Evolutionary conservation across 2,329 filamentous ascomycete species (phyloP), one percentile per base, ranked within the genome.

Genomic region (Thielaviopsis euricoi): DNA sequence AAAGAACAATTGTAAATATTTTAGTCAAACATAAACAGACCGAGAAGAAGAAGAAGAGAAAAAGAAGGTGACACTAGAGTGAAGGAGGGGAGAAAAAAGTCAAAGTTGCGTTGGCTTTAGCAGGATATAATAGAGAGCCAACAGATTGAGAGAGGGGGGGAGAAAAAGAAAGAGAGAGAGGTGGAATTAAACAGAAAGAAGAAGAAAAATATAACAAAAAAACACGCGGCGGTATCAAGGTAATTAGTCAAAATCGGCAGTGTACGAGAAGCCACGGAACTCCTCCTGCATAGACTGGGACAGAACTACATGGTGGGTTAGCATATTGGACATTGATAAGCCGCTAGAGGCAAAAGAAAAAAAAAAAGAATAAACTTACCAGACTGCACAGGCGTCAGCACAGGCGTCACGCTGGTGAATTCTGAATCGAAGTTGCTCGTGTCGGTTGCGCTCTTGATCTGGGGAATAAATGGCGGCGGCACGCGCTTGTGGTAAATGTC

Each of bases 361-460:
- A n/a, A 54, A 3, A 7, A 40, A 33, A 43, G n/a, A 22, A 21
- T 40, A 56, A 60, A 77, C 86, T 75, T 86, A 94, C 90, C 89
- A 72, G 89, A 95, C 73, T 97, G 90, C 58, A 98, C 93, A 55
- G 93, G 93, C 29, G 93, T 98, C 64, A 98, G 78, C 59, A 98
- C 93, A 1, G 93, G 93, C 49, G 93, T 98, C 57, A 98, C 93
- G 67, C 91, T 97, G 1, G 93, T 98, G 69, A 98, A 98, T 70
- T 98, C 93, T 52, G 87, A 89, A 69, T 98, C 93, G 71, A 98
- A 98, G 74, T 98, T 98, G 77, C 90, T 96, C n/a, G 93, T 98
- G 74, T 98, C 93, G 50, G 93, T 96, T 9, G 90, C 81, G 68
- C 81, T 94, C 72, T 86, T 93, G 66, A 98, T 95, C 43, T 82